Conservation (phyloP, 768 basidiomycete species). For the Crepidotus variabilis region DNA sequence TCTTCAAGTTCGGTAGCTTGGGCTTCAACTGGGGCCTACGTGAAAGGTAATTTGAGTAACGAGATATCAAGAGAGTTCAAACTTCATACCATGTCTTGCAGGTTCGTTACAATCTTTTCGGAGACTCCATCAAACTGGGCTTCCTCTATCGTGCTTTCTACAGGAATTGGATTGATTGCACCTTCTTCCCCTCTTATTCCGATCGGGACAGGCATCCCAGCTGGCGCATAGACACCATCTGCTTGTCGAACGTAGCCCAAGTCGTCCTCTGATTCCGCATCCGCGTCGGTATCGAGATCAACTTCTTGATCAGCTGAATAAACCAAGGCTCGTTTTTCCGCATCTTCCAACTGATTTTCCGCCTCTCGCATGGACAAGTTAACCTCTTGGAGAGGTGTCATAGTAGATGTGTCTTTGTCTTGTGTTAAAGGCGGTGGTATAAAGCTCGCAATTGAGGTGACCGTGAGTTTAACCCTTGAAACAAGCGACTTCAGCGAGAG, state of each 20-base stretch:
- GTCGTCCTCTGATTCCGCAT: constrained; percentile 62
- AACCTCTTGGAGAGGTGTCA: constrained; percentile 60
- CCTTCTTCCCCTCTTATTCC: constrained; percentile 60
- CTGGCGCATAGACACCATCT: constrained; percentile 32
- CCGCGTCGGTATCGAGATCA: constrained; percentile 50
- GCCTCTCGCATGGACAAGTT: constrained; percentile 47
- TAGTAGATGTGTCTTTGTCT: constrained; percentile 49
- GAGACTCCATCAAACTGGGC: constrained; percentile 47
- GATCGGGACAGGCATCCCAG: constrained; percentile 37
- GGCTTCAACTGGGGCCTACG: constrained; percentile 11
- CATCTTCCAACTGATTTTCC: constrained; percentile 61
- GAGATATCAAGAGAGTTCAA: not conserved
- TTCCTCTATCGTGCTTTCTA: constrained; percentile 32
- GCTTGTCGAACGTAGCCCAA: constrained; percentile 35
- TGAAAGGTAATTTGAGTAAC: not conserved
- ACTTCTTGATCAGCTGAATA: constrained; percentile 62
- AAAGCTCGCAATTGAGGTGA: constrained; percentile 71
- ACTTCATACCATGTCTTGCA: constrained; percentile 51
- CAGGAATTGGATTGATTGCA: constrained; percentile 38
- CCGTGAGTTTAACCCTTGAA: constrained; percentile 61
- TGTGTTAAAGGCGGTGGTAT: constrained; percentile 62
- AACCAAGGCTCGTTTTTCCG: constrained; percentile 54
- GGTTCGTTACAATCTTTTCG: constrained; percentile 47
- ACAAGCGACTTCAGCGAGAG: not conserved
- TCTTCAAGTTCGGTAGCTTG: constrained; percentile 33